Conservation (phyloP, 2,329 filamentous ascomycete genomes). For the Aspergillus terreus region DNA sequence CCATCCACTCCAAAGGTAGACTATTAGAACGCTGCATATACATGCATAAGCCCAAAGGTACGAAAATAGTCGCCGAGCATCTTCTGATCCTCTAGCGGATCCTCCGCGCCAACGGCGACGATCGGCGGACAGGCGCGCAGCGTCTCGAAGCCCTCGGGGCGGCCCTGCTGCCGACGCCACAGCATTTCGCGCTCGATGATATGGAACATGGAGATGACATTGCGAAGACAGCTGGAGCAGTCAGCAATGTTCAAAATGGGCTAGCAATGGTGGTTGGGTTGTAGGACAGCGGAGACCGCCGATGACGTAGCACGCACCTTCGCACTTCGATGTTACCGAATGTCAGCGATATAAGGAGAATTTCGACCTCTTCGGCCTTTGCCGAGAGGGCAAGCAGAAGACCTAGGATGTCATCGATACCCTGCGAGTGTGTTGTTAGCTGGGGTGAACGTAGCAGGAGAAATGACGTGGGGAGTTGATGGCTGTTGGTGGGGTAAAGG, state of each 20-base stretch:
- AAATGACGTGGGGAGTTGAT: background rate
- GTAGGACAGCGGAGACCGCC: background rate
- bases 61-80: constrained; percentile 85
- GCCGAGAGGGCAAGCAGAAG: constrained; percentile 82
- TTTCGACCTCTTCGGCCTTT: constrained; percentile 76
- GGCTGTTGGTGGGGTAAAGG: background rate
- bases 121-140: constrained; percentile 72
- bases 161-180: constrained; percentile 71
- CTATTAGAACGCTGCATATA: background rate
- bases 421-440: constrained; percentile 35
- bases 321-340: constrained; percentile 91
- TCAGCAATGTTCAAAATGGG: background rate
- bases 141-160: constrained; percentile 66
- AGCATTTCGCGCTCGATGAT: constrained; percentile 83
- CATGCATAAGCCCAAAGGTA: constrained; percentile 42
- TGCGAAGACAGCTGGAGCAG: constrained; percentile 68
- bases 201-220: constrained; percentile 86
- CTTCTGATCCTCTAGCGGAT: constrained; percentile 77
- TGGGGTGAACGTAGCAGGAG: background rate
- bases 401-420: constrained; percentile 87
- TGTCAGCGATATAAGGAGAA: constrained; percentile 81
- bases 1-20: constrained; percentile 68
- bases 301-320: constrained; percentile 51
- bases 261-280: background rate
- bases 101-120: constrained; percentile 80